Evolutionary conservation across 805 yeast species (phyloP).

Genomic region (Isabelozyma pseudorhagii): DNA sequence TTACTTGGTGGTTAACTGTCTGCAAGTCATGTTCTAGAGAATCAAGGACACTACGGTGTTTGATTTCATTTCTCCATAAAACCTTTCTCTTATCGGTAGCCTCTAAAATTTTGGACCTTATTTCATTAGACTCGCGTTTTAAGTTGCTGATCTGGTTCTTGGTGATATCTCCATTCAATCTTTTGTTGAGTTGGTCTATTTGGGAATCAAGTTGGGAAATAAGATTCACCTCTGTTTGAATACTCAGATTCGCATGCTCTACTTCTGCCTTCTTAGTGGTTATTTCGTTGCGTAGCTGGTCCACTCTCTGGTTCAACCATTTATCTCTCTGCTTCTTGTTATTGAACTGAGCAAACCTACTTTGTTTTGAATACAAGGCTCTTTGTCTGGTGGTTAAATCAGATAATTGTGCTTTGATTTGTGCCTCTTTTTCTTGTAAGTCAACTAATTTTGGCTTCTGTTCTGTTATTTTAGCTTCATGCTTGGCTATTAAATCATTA

Average conservation of each 20-base stretch:
- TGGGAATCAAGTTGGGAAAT: conserved; percentile 12
- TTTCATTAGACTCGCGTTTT: conserved; percentile 34
- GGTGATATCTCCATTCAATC: conserved; percentile 6
- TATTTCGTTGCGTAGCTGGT: conserved; percentile 26
- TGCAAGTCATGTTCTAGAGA: conserved; percentile 54
- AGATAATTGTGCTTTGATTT: conserved; percentile 35
- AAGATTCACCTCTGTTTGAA: conserved; percentile 20
- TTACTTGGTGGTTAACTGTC: conserved; percentile 56
- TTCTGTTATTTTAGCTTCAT: conserved; percentile 32
- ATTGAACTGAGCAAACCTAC: conserved; percentile 59
- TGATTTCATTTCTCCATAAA: conserved; percentile 78
- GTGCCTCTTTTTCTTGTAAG: conserved; percentile 38
- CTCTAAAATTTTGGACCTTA: conserved; percentile 40
- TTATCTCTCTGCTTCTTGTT: conserved; percentile 56
- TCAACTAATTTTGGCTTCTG: conserved; percentile 40
- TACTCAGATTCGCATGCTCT: conserved; percentile 16
- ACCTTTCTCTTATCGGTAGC: conserved; percentile 66
- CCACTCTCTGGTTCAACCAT: conserved; percentile 61
- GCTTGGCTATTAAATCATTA: conserved; percentile 26
- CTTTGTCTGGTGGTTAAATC: conserved; percentile 53
- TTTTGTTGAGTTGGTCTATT: conserved; percentile 9
- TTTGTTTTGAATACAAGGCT: conserved; percentile 64
- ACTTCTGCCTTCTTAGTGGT: conserved; percentile 20
- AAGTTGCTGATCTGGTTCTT: conserved; percentile 10
- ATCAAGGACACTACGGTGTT: conserved; percentile 52